Conservation (phyloP, 83 land plant species). For the Picea engelmannii region DNA sequence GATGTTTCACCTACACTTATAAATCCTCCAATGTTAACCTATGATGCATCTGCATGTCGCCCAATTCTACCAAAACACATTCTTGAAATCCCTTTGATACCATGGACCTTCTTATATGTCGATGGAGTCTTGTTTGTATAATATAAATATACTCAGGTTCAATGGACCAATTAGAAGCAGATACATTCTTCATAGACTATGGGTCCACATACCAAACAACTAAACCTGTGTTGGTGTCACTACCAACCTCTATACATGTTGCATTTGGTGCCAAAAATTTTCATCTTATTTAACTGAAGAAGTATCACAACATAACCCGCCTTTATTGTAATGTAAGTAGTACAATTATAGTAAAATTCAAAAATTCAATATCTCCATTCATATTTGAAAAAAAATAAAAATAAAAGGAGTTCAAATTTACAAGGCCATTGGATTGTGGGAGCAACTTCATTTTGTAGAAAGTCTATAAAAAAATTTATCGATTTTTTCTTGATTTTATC, state of each 20-base stretch:
- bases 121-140: conserved; percentile 59
- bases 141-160: conserved; percentile 74
- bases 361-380: no score
- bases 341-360: no score
- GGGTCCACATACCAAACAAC: conserved; percentile 68
- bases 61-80: conserved; percentile 56
- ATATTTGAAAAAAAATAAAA: no score
- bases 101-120: conserved; percentile 58
- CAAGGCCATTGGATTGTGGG: no score
- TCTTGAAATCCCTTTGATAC: conserved; percentile 67
- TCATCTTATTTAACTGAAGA: no score
- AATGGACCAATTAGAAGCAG: conserved; percentile 58
- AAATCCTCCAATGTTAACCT: conserved; percentile 53
- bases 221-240: conserved; percentile 41
- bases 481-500: no score
- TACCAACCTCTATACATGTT: conserved; percentile 63
- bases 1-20: conserved; percentile 41
- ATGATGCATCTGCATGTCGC: conserved; percentile 63
- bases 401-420: no score
- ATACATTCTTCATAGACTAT: conserved; percentile 40
- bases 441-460: no score
- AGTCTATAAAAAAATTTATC: no score
- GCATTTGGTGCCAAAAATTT: conserved; percentile 26
- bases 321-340: no score
- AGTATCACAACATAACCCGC: no score